These are phyloP conservation scores for Hymenoscyphus fructigenus DNA, from an alignment of 2,329 filamentous ascomycete genomes.

Conservation along the genomic window DNA sequence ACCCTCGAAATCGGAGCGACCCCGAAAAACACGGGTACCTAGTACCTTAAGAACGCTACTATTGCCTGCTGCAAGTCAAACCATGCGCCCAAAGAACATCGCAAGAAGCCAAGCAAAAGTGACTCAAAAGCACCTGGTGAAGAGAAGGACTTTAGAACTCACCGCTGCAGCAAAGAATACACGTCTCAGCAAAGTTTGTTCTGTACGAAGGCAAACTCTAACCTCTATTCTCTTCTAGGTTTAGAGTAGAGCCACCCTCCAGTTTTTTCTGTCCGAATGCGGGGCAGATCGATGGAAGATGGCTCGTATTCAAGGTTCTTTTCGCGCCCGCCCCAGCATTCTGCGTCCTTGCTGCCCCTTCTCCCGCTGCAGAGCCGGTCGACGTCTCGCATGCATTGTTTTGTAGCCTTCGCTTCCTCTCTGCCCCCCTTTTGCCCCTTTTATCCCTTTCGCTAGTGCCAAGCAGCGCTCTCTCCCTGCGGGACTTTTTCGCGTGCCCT, in stretches of 20 bases:
- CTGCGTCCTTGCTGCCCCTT: background rate
- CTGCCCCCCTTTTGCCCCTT: background rate
- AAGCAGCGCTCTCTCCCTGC: background rate
- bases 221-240: background rate
- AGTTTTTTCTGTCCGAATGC: background rate
- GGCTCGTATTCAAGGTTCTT: background rate
- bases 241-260: background rate
- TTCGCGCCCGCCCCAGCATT: background rate
- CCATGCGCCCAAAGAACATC: background rate
- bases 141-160: background rate
- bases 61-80: background rate
- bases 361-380: background rate
- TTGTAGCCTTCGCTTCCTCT: background rate
- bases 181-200: conserved; percentile 1
- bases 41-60: background rate
- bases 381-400: conserved; percentile 1
- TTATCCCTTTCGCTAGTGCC: background rate
- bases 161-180: background rate
- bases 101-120: background rate
- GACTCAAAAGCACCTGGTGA: background rate
- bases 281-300: background rate
- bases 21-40: background rate
- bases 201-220: background rate
- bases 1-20: background rate
- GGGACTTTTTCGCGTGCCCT: background rate